phyloP scores from a whole-genome alignment of 2,329 filamentous ascomycete species.

The Nothopassalora personata region DNA sequence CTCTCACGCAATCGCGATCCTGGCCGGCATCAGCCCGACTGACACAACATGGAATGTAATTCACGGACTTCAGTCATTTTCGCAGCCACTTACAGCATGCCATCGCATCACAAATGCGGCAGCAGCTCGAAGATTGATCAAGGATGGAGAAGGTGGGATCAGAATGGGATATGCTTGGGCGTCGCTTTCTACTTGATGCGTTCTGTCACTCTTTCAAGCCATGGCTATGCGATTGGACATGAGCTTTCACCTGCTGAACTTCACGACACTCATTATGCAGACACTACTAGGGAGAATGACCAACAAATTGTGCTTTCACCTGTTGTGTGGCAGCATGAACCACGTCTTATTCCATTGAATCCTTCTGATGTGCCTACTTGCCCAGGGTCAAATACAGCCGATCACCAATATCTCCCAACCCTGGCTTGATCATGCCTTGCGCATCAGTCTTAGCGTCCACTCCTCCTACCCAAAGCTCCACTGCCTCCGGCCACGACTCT shows the following conservation, averaged over 20 bases:
- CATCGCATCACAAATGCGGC: not conserved
- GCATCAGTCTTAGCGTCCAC: slow-evolving; percentile 69
- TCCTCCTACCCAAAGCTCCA: slow-evolving; percentile 76
- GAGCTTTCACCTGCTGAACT: not conserved
- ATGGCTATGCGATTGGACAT: slow-evolving; percentile 4
- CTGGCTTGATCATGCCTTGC: slow-evolving; percentile 86
- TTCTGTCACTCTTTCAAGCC: slow-evolving; percentile 6
- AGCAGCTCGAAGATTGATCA: not conserved
- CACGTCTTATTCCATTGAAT: not conserved
- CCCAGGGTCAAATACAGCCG: slow-evolving; percentile 82
- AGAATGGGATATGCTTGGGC: not conserved
- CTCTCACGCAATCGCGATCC: not conserved
- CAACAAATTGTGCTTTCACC: not conserved
- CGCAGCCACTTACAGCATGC: not conserved
- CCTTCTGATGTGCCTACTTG: slow-evolving; percentile 54
- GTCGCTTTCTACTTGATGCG: not conserved
- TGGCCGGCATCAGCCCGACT: not conserved
- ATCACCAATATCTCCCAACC: slow-evolving; percentile 86
- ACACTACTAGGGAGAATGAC: not conserved
- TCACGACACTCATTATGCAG: slow-evolving; percentile 8
- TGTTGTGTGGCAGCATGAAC: not conserved
- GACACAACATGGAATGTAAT: not conserved
- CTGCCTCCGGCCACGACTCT: slow-evolving; percentile 68
- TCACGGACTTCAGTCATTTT: not conserved
- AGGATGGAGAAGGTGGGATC: not conserved